Evolutionary conservation across 2,329 filamentous ascomycete species (phyloP).

Genomic region (Graphilbum sp.): DNA sequence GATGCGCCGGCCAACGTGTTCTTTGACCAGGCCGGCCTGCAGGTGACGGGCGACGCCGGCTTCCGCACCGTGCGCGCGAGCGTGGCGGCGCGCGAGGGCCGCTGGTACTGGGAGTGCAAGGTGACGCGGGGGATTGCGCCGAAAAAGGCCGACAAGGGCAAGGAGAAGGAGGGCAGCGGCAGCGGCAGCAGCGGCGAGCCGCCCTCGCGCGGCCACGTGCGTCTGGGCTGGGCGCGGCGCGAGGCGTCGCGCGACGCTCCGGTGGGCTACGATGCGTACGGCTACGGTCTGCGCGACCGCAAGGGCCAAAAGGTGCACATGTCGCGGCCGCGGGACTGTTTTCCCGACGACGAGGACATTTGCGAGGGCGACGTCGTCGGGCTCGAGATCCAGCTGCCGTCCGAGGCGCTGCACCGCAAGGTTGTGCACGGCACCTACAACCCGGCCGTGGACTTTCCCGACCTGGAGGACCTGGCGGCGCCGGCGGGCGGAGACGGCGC

Average conservation of each 20-base stretch:
- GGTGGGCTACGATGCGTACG: constrained; percentile 80
- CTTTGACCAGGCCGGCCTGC: constrained; percentile 57
- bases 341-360: constrained; percentile 61
- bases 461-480: constrained; percentile 17
- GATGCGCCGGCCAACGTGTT: constrained; percentile 76
- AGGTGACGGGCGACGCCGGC: constrained; percentile 80
- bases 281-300: constrained; percentile 82
- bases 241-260: constrained; percentile 72
- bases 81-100: constrained; percentile 73
- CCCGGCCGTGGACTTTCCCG: constrained; percentile 48
- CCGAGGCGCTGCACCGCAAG: constrained; percentile 72
- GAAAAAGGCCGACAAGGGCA: constrained; percentile 27
- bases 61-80: constrained; percentile 87
- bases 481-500: constrained; percentile 18
- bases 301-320: constrained; percentile 85
- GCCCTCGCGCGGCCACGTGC: constrained; percentile 46
- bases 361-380: constrained; percentile 87
- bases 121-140: constrained; percentile 51
- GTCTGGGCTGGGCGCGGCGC: constrained; percentile 71
- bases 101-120: constrained; percentile 89
- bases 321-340: constrained; percentile 84
- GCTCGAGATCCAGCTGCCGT: constrained; percentile 78
- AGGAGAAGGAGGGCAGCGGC: constrained; percentile 52
- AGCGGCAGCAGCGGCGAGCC: constrained; percentile 18
- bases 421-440: constrained; percentile 80